Evolutionary conservation across 2,329 filamentous ascomycete genomes (phyloP), one percentile per base, ranked within the genome.

Genomic region (Westerdykella ornata): DNA sequence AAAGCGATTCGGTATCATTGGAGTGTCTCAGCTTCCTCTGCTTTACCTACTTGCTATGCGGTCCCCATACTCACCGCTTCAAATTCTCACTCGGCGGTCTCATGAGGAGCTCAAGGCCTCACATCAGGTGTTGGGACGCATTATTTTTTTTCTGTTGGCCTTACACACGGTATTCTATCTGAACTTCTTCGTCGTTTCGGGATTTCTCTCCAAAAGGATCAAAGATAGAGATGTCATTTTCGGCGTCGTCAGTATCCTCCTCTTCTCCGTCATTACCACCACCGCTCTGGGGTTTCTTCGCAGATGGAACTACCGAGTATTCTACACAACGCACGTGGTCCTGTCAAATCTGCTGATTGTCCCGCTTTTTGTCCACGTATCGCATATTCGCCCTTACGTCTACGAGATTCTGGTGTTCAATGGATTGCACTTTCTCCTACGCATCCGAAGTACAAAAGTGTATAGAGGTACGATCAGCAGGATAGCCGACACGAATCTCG

Each of bases 1-100:
- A 17, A 81, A 80, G 62, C 72, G 78, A 4, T 70, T 82, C 39
- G 78, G 75, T 14, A 76, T 77, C 35, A 69, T 81, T 37, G 76
- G 68, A 16, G 69, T 77, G 5, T 80, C 78, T 7, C 79, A 82
- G 50, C 57, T 67, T 1, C 79, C 79, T 1, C 57, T 81, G 2
- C 77, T 81, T 41, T 77, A 80, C 42, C 67, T 81, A 5, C 70
- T 82, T 44, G 65, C 73, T 13, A 65, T 75, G 42, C 72, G 72
- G 39, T 69, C 72, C 6, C 64, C 70, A 4, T 77, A 73, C 39
- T 72, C 68, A 3, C 70, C 75, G 1, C 53, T 80, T 12, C 73
- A 74, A 36, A 59, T 71, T 16, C 57, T 80, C 12, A 77, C 76
- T 1, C 68, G 72, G 2, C 61, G 74, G 11, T 72, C 75, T 2